Evolutionary conservation across 106 monocot species (phyloP).

Genomic region (Xerophyta viscosa): DNA sequence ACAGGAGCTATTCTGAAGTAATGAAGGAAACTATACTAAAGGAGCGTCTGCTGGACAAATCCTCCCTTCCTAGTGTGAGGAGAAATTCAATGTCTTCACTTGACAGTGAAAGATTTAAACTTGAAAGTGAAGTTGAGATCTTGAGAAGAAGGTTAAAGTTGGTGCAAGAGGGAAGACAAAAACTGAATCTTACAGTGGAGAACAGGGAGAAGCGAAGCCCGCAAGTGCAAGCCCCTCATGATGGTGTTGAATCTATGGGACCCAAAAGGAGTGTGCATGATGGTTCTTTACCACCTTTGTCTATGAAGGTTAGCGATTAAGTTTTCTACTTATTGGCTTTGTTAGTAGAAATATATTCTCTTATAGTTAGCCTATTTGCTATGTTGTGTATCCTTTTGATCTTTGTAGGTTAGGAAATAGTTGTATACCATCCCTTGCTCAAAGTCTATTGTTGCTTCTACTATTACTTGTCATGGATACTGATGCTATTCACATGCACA

Average conservation of each 20-base stretch:
- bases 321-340: no score
- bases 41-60: conserved; percentile 4
- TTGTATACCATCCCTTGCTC: no score
- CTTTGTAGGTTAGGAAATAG: no score
- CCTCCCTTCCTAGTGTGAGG: conserved; percentile 19
- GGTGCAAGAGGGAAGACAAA: conserved; percentile 60
- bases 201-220: conserved; percentile 30
- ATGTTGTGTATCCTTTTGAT: no score
- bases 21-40: conserved; percentile 4
- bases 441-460: no score
- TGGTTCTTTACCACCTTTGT: conserved; percentile 38
- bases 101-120: conserved; percentile 40
- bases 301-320: conserved; percentile 30
- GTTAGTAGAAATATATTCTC: no score
- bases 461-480: no score
- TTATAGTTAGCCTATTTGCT: no score
- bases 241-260: conserved; percentile 40
- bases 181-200: conserved; percentile 36
- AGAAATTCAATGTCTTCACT: conserved; percentile 44
- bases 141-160: conserved; percentile 56
- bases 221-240: conserved; percentile 55
- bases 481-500: no score
- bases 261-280: conserved; percentile 17
- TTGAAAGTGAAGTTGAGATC: conserved; percentile 64
- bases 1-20: conserved; percentile 32